Evolutionary conservation across 2,329 filamentous ascomycete genomes (phyloP), one percentile per base, ranked within the genome.

Genomic region (Neofusicoccum ribis): DNA sequence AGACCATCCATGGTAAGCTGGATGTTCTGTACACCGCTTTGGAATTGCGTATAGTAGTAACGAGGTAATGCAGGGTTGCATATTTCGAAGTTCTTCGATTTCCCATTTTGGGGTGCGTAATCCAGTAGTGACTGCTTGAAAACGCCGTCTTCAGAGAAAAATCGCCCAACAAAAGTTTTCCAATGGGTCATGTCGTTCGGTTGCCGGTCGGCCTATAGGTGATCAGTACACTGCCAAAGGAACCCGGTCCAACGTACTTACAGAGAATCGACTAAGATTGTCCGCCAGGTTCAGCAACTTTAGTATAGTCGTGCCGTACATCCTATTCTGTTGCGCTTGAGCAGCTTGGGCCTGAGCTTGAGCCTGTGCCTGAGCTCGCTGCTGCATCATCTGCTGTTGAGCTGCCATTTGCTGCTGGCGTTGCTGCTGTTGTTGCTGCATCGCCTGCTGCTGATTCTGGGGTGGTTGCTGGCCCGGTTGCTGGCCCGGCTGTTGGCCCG

Each of bases 21-120:
- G 71, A 98, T 91, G 63, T 89, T 91, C 70, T 87, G 90, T 64
- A 97, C 89, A 6, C 93, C 93, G 67, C 92, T 94, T 65, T 90
- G 89, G 74, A 95, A 97, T 72, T 96, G 90, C 0, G 92, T 93
- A 71, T 91, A 88, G 75, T 97, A 97, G 77, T 95, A 98, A 72
- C 94, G 88, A 39, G 94, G 88, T 51, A 99, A 83, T 0, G 91
- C 91, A 3, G 93, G 87, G 66, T 87, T 91, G 2, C 89, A 86
- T 56, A 98, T 92, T 75, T 97, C 93, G 72, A 93, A 97, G 72
- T 90, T 88, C 80, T 96, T 97, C 64, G 89, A 85, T 17, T 81
- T 83, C 12, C 36, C 44, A n/a, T n/a, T 20, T 8, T 54, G 31
- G 9, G 56, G 47, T 50, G 88, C 86, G 65, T 80, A 80, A 20